Evolutionary conservation across 2,329 filamentous ascomycete genomes (phyloP), one percentile per base, ranked within the genome.

Genomic region (Plectosphaerella sp.): DNA sequence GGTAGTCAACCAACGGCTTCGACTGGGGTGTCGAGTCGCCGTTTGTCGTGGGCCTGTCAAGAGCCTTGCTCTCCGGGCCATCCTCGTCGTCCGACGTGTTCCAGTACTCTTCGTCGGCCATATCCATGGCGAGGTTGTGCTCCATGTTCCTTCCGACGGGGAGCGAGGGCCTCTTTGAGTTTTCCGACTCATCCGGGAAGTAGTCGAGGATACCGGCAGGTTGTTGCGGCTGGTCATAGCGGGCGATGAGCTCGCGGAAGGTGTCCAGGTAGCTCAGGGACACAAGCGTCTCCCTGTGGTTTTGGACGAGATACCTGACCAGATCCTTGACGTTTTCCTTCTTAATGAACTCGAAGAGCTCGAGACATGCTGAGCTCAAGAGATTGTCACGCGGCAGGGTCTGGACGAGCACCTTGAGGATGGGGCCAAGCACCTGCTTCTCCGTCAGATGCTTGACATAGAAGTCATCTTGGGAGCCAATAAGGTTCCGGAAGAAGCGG

Each of bases 351-450:
- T 96, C 91, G 58, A 99, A 97, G 43, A 99, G 82, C 64, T 99
- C 94, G 10, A 97, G 78, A 61, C 91, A 96, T 9, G 92, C 93
- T 1, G 93, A 97, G 67, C 94, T 95, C 33, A 97, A 78, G 3
- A 99, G 78, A 60, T 97, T 97, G 68, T 99, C 93, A 42, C 91
- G 84, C 1, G 92, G 90, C 82, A 97, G 88, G 0, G 91, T 94
- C 58, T 89, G 83, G 51, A 88, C 81, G 35, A 97, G 80, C 37
- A 97, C 86, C 59, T 94, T 84, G 14, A 99, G 76, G 35, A 97
- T 89, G 1, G 91, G 88, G 41, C 88, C 89, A 54, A 97, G 85
- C 0, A 94, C 83, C 54, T 86, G 83, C 65, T 92, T 88, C 59
- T 91, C 84, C 24, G 87, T 88, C 60, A 97, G 82, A 61, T 96